Conservation (phyloP, 1,284 basidiomycete species). For the Fomitopsis schrenkii region DNA sequence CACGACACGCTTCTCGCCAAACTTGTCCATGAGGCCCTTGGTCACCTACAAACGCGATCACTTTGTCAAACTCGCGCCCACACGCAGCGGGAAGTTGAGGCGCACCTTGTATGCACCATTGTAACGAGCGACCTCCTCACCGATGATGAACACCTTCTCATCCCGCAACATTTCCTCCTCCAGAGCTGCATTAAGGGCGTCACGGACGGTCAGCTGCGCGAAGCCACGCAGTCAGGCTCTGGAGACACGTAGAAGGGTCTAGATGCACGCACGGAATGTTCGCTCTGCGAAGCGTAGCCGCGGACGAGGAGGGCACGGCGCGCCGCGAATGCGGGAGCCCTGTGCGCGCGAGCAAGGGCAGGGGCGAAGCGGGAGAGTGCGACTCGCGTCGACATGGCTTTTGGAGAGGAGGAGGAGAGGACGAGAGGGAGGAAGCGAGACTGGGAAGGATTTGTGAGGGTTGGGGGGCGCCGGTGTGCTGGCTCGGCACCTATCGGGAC, state of each 20-base stretch:
- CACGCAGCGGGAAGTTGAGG: not conserved
- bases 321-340: slow-evolving; percentile 33
- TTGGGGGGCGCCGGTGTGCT: slow-evolving; percentile 14
- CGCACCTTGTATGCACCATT: slow-evolving; percentile 98
- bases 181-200: slow-evolving; percentile 97
- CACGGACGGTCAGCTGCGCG: slow-evolving; percentile 91
- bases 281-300: slow-evolving; percentile 59
- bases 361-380: slow-evolving; percentile 64
- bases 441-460: slow-evolving; percentile 16
- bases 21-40: slow-evolving; percentile 98
- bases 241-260: not conserved
- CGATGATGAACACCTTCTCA: slow-evolving; percentile 92
- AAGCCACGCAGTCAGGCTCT: slow-evolving; percentile 6
- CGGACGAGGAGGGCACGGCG: slow-evolving; percentile 45
- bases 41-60: slow-evolving; percentile 60
- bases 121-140: slow-evolving; percentile 98
- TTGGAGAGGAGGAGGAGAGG: slow-evolving; percentile 19
- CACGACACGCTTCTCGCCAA: slow-evolving; percentile 97
- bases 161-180: slow-evolving; percentile 99
- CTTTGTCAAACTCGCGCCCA: not conserved
- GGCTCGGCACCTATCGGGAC: slow-evolving; percentile 27
- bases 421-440: slow-evolving; percentile 20
- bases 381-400: slow-evolving; percentile 59
- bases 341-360: slow-evolving; percentile 43
- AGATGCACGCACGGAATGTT: slow-evolving; percentile 45